Evolutionary conservation across 139 green algal genomes (phyloP), one percentile per base, ranked within the genome.

Genomic region (Chlorella vulgaris): DNA sequence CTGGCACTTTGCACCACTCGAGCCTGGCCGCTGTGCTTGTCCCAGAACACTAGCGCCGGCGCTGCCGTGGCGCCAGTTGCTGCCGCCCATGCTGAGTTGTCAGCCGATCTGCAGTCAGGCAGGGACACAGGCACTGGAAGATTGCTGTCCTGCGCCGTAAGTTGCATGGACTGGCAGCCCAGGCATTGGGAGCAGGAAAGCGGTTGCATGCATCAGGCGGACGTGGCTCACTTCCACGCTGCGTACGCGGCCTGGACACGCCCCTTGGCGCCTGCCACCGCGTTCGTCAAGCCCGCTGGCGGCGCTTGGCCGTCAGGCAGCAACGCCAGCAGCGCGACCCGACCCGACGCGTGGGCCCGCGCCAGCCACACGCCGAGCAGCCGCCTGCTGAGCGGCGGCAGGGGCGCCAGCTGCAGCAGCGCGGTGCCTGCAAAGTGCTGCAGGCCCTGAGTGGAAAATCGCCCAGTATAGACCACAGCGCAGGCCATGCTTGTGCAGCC

Each of bases 241-340:
- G 51, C 50, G 3, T 60, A 39, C 4, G 73, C 73, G 7, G 28
- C 73, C 35, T 29, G 24, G 2, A 79, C 13, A 3, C 28, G 18
- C 21, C 51, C 53, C 24, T 22, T 22, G 2, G 53, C 73, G 8
- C 8, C 10, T 3, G 33, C 35, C 0, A 68, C 53, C 3, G 58
- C 73, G 28, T 28, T 60, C 51, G 68, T 33, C 35, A 79, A 18
- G 19, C 39, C 35, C 35, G 68, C 29, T 35, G 73, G 73, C 35
- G 62, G 53, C 26, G 35, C n/a, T 42, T 40, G 53, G 0, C 36
- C 51, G 13, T 79, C 39, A 1, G 53, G 73, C 8, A 79, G 53
- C 53, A 79, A 22, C 26, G 53, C 73, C 73, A 79, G 73, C 73
- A 79, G 22, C 6, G 53, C 69, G n/a, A 76, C 39, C 21, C 35